phyloP scores from a whole-genome alignment of 139 green algal species.

The Ettlia oleoabundans region DNA sequence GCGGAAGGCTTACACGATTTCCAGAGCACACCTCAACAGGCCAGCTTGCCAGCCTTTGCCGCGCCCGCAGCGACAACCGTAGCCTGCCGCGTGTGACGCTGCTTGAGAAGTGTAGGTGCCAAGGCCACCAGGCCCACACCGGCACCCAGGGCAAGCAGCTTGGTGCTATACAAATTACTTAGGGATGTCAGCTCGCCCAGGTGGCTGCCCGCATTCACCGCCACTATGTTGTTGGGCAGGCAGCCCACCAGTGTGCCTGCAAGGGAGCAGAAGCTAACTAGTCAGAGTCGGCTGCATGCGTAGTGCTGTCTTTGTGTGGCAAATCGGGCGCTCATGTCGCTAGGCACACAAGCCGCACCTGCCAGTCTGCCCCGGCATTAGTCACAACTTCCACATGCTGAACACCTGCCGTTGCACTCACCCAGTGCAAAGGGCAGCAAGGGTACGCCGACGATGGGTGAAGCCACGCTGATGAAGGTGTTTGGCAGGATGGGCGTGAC shows the following conservation, averaged over 20 bases:
- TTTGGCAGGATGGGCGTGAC: constrained; percentile 82
- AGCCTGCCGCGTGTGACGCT: not conserved
- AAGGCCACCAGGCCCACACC: not conserved
- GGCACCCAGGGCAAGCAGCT: constrained; percentile 15
- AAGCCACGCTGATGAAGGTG: constrained; percentile 79
- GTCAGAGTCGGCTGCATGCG: no score
- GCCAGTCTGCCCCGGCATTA: not conserved
- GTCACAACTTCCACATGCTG: no score
- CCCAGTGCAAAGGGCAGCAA: constrained; percentile 59
- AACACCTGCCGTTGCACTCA: no score
- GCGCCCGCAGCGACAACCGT: not conserved
- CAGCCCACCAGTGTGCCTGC: constrained; percentile 73
- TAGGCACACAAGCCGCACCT: not conserved
- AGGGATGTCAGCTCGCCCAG: constrained; percentile 59
- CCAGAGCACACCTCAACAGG: no score
- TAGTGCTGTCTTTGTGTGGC: no score
- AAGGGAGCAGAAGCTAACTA: no score
- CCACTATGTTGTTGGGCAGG: constrained; percentile 75
- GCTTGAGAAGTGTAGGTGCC: not conserved
- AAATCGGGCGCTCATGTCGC: no score
- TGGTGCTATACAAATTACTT: constrained; percentile 49
- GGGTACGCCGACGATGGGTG: constrained; percentile 76
- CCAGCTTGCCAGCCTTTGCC: not conserved
- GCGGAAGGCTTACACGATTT: no score
- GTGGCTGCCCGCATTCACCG: constrained; percentile 57